Base-by-base conservation (phyloP, 2,329 filamentous ascomycete genomes). In the Hypomyces perniciosus region DNA sequence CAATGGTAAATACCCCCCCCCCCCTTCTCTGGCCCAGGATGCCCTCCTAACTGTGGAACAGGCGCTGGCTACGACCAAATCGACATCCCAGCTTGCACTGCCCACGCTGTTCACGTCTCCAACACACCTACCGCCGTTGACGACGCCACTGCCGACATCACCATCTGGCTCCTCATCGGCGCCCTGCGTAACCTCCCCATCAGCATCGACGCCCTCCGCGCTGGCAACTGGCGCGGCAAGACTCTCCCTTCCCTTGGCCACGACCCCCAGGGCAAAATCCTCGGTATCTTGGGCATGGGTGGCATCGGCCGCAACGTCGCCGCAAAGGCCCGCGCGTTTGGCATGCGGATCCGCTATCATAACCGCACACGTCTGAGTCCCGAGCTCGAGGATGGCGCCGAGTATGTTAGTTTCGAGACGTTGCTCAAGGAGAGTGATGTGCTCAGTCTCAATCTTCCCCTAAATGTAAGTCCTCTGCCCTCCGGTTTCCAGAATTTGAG, bases 41-140 rank as follows among this genome's bases (percentile, higher is more conserved):
- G 12, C 6, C 8, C 12, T 37, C 6, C 38, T 48, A 37, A 34
- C 12, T 44, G 40, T 42, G 26, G 8, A 54, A 27, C 27, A 86
- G 84, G 88, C 54, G 88, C 90, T 50, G 90, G 90, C 35, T 95
- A 95, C 69, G 90, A 95, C 67, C 85, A 90, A 66, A 76, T 95
- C 56, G 84, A 91, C 65, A 75, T 91, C 7, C 66, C 78, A 43
- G 85, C 86, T 37, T 92, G 88, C 72, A 85, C 82, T 8, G 72
- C 74, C 1, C 81, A 81, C 48, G 73, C 74, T 27, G 78, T 95
- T 56, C 77, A 73, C 39, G 86, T 95, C 33, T 90, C 87, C 56
- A 93, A 95, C 68, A 85, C 86, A 1, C 90, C 88, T n/a, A 84
- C 80, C 0, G 85, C 86, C 29, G 86, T 90, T 40, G 84, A 93